These are phyloP conservation scores for Talaromyces verruculosus DNA, from an alignment of 2,329 filamentous ascomycete genomes.

Conservation along the genomic window DNA sequence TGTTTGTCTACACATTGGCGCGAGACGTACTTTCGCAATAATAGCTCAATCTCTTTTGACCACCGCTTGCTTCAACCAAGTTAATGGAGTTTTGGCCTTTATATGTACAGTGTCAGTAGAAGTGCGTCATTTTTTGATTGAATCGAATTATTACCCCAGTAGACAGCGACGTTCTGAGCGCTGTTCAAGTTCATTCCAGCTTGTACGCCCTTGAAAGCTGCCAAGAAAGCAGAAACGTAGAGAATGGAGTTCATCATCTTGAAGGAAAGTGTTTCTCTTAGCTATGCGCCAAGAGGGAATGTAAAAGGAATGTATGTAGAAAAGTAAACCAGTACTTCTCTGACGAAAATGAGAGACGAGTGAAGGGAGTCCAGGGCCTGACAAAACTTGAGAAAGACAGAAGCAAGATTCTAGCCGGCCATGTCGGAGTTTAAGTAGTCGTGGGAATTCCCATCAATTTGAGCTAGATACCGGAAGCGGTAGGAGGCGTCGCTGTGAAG, in stretches of 20 bases:
- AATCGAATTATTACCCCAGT: conserved; percentile 54
- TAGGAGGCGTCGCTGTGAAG: neutral
- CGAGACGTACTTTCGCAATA: conserved; percentile 53
- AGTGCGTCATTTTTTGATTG: neutral
- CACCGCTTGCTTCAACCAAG: conserved; percentile 42
- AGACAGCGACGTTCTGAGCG: conserved; percentile 60
- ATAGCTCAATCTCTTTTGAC: conserved; percentile 56
- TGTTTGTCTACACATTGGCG: neutral
- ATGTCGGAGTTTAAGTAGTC: neutral
- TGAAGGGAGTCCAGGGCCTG: neutral
- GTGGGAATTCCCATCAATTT: neutral
- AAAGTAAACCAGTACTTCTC: conserved; percentile 18
- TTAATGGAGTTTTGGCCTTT: conserved; percentile 59
- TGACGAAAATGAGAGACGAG: neutral
- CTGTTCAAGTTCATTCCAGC: conserved; percentile 48
- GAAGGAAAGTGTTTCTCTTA: conserved; percentile 9
- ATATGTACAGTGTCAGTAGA: neutral
- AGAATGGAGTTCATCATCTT: conserved; percentile 16
- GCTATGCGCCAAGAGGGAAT: neutral
- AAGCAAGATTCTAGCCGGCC: neutral
- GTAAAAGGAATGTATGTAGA: conserved; percentile 10
- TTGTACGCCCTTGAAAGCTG: conserved; percentile 31
- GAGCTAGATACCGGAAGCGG: neutral
- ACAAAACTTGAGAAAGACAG: neutral
- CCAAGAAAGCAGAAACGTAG: conserved; percentile 14